A percentile compares a stretch with the other conserved stretches of the same genome.
Evolutionary conservation across 768 basidiomycete species (phyloP).

Genomic region (Rhizopogon roseolus): DNA sequence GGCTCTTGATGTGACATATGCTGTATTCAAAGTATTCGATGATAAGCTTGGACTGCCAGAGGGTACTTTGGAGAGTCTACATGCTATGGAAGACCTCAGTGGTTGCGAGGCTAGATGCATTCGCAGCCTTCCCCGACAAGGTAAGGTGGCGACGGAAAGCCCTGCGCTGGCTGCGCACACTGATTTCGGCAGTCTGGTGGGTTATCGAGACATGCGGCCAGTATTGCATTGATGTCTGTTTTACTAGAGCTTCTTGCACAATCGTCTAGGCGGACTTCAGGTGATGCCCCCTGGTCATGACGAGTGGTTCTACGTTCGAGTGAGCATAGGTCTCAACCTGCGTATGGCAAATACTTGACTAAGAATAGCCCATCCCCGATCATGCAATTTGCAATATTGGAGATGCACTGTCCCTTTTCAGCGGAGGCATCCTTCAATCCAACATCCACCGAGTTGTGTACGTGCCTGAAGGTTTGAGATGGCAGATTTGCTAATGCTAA

Average conservation of each 20-base stretch:
- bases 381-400: constrained; percentile 61
- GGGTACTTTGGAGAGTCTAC: constrained; percentile 40
- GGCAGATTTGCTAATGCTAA: background rate
- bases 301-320: constrained; percentile 67
- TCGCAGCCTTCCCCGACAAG: constrained; percentile 38
- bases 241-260: constrained; percentile 59
- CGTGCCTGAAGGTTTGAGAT: constrained; percentile 11
- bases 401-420: constrained; percentile 57
- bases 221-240: background rate
- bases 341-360: background rate
- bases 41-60: constrained; percentile 47
- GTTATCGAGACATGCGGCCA: constrained; percentile 9
- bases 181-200: constrained; percentile 69
- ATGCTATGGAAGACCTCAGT: constrained; percentile 42
- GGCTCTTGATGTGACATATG: constrained; percentile 51
- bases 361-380: constrained; percentile 41
- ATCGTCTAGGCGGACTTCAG: constrained; percentile 65
- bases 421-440: constrained; percentile 59
- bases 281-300: constrained; percentile 58
- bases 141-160: constrained; percentile 22
- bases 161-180: constrained; percentile 63
- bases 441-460: constrained; percentile 62
- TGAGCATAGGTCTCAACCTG: constrained; percentile 10
- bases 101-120: constrained; percentile 57
- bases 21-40: constrained; percentile 52